A percentile compares a stretch with the other conserved stretches of the same genome.
Evolutionary conservation across 2,329 filamentous ascomycete species (phyloP).

Genomic region (Chalara sp.): DNA sequence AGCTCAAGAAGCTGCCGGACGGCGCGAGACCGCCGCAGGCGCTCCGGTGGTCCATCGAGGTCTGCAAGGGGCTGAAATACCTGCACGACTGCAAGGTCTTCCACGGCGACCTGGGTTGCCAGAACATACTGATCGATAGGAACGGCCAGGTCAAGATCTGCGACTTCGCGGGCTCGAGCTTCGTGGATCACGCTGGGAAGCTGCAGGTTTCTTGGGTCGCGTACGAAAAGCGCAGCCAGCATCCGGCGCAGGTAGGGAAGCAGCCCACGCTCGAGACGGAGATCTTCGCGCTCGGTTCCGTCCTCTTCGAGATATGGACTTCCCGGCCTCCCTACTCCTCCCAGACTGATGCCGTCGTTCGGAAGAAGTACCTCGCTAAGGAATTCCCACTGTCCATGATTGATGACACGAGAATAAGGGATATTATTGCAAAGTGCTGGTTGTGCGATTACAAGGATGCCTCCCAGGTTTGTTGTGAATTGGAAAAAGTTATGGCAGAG

Average conservation of each 20-base stretch:
- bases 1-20: not conserved
- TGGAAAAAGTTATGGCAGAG: no score
- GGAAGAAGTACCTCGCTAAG: not conserved
- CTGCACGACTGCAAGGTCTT: conserved; percentile 3
- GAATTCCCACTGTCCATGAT: not conserved
- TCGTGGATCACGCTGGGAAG: not conserved
- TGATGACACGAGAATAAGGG: not conserved
- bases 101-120: conserved; percentile 9
- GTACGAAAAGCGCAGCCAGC: conserved; percentile 7
- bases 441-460: no score
- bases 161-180: conserved; percentile 9
- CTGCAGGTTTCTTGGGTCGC: not conserved
- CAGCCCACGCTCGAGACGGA: conserved; percentile 4
- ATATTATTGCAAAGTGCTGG: not conserved
- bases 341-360: not conserved
- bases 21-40: not conserved
- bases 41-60: not conserved
- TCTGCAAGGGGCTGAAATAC: not conserved
- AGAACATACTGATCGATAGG: conserved; percentile 3
- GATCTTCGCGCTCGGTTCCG: conserved; percentile 4
- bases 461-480: no score
- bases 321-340: not conserved
- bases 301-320: not conserved
- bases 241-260: not conserved
- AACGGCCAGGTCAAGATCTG: conserved; percentile 4